These are phyloP conservation scores for Candida pseudofarinosa DNA, from an alignment of 805 yeast species.

Conservation along the genomic window DNA sequence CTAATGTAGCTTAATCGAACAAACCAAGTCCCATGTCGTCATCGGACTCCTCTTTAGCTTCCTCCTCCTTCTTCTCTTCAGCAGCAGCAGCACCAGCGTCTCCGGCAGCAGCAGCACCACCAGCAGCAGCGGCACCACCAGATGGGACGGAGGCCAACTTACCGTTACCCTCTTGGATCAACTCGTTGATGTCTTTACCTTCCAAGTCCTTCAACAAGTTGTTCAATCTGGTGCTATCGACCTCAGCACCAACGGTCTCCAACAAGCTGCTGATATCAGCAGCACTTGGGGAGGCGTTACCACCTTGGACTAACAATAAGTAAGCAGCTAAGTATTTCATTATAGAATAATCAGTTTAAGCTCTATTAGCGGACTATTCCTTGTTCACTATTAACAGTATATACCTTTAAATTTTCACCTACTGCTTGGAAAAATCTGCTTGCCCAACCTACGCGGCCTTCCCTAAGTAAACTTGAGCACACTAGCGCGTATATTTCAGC, in stretches of 20 bases:
- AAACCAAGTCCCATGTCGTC: slow-evolving; percentile 93
- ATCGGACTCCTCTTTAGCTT: slow-evolving; percentile 52
- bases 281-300: slow-evolving; percentile 42
- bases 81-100: slow-evolving; percentile 69
- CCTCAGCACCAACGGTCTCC: slow-evolving; percentile 74
- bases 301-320: slow-evolving; percentile 45
- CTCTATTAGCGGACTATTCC: slow-evolving; percentile 77
- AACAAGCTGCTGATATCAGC: slow-evolving; percentile 38
- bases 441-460: background rate
- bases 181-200: slow-evolving; percentile 88
- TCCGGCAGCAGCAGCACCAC: slow-evolving; percentile 69
- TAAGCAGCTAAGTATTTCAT: slow-evolving; percentile 48
- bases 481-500: slow-evolving; percentile 1
- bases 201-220: slow-evolving; percentile 79
- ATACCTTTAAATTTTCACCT: background rate
- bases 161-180: slow-evolving; percentile 90
- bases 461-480: background rate
- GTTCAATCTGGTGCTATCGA: slow-evolving; percentile 82
- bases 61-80: slow-evolving; percentile 56
- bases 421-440: background rate
- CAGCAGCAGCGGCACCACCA: slow-evolving; percentile 93
- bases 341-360: slow-evolving; percentile 79
- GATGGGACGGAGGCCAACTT: slow-evolving; percentile 97
- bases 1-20: slow-evolving; percentile 67
- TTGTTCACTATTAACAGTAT: slow-evolving; percentile 26